Evolutionary conservation across 1,284 basidiomycete species (phyloP), one percentile per base, ranked within the genome.

Genomic region (Ustilago cynodontis): DNA sequence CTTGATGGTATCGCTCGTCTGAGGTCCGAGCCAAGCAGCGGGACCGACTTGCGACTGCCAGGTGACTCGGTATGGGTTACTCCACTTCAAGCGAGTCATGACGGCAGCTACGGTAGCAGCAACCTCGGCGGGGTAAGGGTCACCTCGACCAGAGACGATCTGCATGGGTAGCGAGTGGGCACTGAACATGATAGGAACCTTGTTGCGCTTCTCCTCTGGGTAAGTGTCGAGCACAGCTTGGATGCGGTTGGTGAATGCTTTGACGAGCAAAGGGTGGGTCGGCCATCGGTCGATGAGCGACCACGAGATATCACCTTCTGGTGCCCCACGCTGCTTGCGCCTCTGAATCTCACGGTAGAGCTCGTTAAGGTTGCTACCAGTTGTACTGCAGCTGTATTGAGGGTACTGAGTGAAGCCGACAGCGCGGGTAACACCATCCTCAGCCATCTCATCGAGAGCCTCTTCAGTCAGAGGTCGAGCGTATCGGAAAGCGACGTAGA

Each of bases 11-110:
- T 94, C 94, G 39, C 90, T 89, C 0, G 97, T 99, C 87, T 99
- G 95, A 87, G 94, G 94, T 1, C 97, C 97, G 90, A 99, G 94
- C 97, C 97, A 99, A 28, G 95, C 94, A 41, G 92, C 93, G 3
- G 97, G 97, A 1, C 97, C 97, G 45, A 99, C 97, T 87, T 98
- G 93, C 20, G 93, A 94, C 88, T 99, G 97, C 97, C 97, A 99
- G 3, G 96, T 94, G 56, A 99, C 90, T 28, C 97, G 92, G 87
- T 93, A 98, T 0, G 84, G 84, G 69, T 86, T 85, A 59, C 66
- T 67, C 81, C 82, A 84, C 35, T 84, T 83, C 50, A 86, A 74
- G 31, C 69, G 57, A 9, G 73, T 77, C 84, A 86, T 86, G 47
- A 85, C 83, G 1, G 73, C 79, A 24, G 79, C 72, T 2, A 85